A percentile compares a stretch with the other conserved stretches of the same genome.
These are phyloP conservation scores for Mitragyna speciosa DNA, from an alignment of 257 asterid species.

Conservation along the genomic window DNA sequence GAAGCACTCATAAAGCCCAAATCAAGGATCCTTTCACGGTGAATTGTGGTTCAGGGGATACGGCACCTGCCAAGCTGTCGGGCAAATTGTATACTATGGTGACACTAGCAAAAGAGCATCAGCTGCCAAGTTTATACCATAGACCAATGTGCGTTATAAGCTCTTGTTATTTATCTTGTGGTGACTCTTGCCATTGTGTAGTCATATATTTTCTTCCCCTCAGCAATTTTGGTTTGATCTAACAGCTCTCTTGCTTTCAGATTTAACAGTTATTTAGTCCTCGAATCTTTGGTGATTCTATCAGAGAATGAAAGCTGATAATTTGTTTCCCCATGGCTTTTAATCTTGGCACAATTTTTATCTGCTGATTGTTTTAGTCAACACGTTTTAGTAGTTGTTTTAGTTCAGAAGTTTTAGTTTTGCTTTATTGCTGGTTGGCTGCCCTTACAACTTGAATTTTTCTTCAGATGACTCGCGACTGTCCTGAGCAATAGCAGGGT, in stretches of 20 bases:
- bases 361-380: background rate
- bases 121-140: background rate
- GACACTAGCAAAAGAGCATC: background rate
- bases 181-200: background rate
- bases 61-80: slow-evolving; percentile 10
- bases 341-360: too few relatives aligned
- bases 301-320: background rate
- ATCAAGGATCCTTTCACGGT: slow-evolving; percentile 50
- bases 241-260: background rate
- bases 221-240: background rate
- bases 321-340: background rate
- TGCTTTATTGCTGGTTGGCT: background rate
- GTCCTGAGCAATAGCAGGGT: background rate
- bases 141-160: slow-evolving; percentile 9
- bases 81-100: slow-evolving; percentile 2
- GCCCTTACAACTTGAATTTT: too few relatives aligned
- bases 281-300: background rate
- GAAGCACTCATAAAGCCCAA: slow-evolving; percentile 68
- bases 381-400: too few relatives aligned
- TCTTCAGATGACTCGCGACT: too few relatives aligned
- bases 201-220: background rate
- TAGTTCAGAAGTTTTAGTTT: too few relatives aligned
- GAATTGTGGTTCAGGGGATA: slow-evolving; percentile 27
- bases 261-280: background rate
- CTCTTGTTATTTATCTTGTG: slow-evolving; percentile 2